Base-by-base conservation (phyloP, 805 yeast species). In the Kregervanrija pseudodelftensis region DNA sequence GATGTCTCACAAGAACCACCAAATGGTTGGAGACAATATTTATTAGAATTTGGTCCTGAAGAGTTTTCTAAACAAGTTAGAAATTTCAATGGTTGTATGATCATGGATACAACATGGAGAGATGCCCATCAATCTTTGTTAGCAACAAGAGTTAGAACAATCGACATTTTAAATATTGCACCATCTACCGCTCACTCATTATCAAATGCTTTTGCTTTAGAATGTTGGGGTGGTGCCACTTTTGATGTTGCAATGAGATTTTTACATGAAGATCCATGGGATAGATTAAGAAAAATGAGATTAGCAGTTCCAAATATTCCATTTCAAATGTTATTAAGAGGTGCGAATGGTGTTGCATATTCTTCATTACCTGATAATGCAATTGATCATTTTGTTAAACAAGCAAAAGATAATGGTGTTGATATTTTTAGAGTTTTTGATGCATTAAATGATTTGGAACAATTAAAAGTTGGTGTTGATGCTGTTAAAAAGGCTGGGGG, bases 161-260 rank as follows among this genome's bases (percentile, higher is more conserved):
- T 85, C 55, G 99, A 93, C 67, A 72, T 93, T 60, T 71, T 83
- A 42, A 85, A 89, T 56, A 87, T 93, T 70, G 99, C 99, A 16
- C 90, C 89, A 48, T 79, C 95, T 46, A 93, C 99, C 31, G 86
- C 96, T 3, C 82, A 85, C 60, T 98, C 96, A 15, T 70, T 89
- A 56, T 68, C 82, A 53, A 90, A 91, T 51, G 95, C 95, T 3
- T 93, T 89, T 66, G 93, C 99, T 14, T 73, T 93, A 44, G 99
- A 93, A 71, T 93, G 99, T 74, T 93, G 99, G 99, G 99, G 99
- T 70, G 99, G 99, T 69, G 99, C 99, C 44, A 93, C 99, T 34
- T 93, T 93, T 59, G 99, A 93, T 63, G 99, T 93, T 44, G 85
- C 96, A 44, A 90, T 93, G 98, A 81, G 99, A 69, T 93, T 93